phyloP scores from a whole-genome alignment of 208 protist species.

The Strigomonas culicis region DNA sequence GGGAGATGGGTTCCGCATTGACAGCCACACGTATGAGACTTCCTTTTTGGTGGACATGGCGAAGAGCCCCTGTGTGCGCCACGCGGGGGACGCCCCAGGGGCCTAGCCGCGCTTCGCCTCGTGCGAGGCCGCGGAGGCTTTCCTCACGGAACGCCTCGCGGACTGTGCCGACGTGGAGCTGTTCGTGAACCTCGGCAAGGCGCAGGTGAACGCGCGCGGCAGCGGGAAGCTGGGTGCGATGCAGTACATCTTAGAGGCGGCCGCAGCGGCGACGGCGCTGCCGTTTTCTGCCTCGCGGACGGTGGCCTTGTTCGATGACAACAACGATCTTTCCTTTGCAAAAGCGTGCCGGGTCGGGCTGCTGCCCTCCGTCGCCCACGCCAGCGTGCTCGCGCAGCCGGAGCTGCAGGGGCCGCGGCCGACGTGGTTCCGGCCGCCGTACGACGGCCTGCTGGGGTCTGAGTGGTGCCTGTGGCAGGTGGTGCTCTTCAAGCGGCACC shows the following conservation, averaged over 20 bases:
- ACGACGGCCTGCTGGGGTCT: constrained; percentile 27
- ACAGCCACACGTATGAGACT: constrained; percentile 20
- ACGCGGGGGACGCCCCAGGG: not conserved
- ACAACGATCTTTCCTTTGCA: constrained; percentile 35
- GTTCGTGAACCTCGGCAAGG: constrained; percentile 35
- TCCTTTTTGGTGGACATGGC: constrained; percentile 33
- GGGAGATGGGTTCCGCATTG: constrained; percentile 23
- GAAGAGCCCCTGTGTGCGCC: constrained; percentile 19
- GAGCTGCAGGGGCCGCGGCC: constrained; percentile 1
- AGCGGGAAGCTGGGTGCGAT: constrained; percentile 27
- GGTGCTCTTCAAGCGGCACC: constrained; percentile 21
- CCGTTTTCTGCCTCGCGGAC: constrained; percentile 14
- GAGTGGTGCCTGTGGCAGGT: constrained; percentile 38
- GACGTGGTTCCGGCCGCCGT: constrained; percentile 24
- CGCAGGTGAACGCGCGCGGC: constrained; percentile 23
- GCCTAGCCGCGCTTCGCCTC: constrained; percentile 6
- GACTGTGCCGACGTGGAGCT: constrained; percentile 14
- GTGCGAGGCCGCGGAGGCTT: constrained; percentile 18
- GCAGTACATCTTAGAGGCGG: constrained; percentile 16
- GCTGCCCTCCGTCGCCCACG: constrained; percentile 34
- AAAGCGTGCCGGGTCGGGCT: constrained; percentile 30
- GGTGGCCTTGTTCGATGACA: constrained; percentile 34
- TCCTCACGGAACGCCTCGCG: constrained; percentile 15
- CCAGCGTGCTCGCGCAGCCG: constrained; percentile 19
- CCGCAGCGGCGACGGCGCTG: not conserved